Conservation (phyloP, 176 grass and related monocot genomes). For the Aegilops speltoides region DNA sequence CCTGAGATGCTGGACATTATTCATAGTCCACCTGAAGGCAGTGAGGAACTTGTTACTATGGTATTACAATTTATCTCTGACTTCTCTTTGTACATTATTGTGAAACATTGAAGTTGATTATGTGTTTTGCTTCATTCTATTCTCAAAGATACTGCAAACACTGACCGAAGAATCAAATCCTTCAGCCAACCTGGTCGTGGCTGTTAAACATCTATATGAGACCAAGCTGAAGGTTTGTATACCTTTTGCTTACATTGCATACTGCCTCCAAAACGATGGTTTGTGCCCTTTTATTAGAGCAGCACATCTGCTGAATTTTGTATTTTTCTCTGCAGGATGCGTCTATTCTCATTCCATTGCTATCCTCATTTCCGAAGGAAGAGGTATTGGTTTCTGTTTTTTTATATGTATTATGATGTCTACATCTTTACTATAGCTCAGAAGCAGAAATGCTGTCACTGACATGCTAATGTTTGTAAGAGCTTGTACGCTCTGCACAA, state of each 20-base stretch:
- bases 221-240: constrained; percentile 87
- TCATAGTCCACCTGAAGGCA: constrained; percentile 93
- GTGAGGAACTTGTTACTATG: constrained; percentile 88
- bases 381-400: constrained; percentile 59
- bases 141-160: constrained; percentile 79
- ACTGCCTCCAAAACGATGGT: not conserved
- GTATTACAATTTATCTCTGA: constrained; percentile 51
- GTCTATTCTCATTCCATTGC: constrained; percentile 89
- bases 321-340: constrained; percentile 73
- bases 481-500: constrained; percentile 2
- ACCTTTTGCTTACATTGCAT: constrained; percentile 3
- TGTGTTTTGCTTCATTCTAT: constrained; percentile 24
- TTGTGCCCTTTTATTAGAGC: constrained; percentile 14
- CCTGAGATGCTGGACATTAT: constrained; percentile 81
- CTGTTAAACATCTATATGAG: constrained; percentile 90
- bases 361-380: constrained; percentile 94
- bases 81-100: constrained; percentile 24
- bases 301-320: not conserved
- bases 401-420: not conserved
- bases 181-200: constrained; percentile 69
- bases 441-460: not conserved
- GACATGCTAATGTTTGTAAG: constrained; percentile 12
- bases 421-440: constrained; percentile 25
- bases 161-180: constrained; percentile 88
- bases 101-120: constrained; percentile 14